These are phyloP conservation scores for Phanerochaete carnosa DNA, from an alignment of 768 basidiomycete species.

Conservation along the genomic window DNA sequence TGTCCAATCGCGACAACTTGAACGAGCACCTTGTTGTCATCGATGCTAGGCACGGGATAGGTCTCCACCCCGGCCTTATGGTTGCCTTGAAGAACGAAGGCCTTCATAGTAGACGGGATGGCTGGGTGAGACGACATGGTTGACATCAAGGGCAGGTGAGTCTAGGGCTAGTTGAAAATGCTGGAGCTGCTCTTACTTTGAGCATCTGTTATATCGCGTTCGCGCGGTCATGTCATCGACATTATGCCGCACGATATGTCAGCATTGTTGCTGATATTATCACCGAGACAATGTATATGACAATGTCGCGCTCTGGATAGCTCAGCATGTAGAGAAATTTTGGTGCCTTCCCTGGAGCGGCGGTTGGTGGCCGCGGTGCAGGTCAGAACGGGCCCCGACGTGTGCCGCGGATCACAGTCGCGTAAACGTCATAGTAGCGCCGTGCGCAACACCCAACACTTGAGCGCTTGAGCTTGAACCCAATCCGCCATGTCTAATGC, in stretches of 20 bases:
- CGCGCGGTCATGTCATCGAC: neutral
- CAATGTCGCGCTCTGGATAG: too few relatives aligned
- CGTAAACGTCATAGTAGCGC: neutral
- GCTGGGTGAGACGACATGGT: neutral
- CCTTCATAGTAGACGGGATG: conserved; percentile 22
- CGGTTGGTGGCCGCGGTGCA: neutral
- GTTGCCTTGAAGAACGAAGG: conserved; percentile 12
- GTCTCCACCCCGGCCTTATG: conserved; percentile 15
- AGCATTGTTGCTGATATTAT: neutral
- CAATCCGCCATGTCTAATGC: neutral
- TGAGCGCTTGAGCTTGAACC: neutral
- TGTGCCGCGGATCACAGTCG: neutral
- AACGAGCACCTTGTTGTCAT: conserved; percentile 24
- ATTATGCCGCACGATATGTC: neutral
- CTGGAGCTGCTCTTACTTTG: neutral
- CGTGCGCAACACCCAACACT: neutral
- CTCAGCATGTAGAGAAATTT: too few relatives aligned
- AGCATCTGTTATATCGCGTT: too few relatives aligned
- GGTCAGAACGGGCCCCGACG: neutral
- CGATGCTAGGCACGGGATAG: conserved; percentile 18
- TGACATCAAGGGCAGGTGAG: neutral
- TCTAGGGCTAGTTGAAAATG: neutral
- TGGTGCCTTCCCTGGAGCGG: too few relatives aligned
- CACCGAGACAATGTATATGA: neutral
- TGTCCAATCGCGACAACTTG: conserved; percentile 21